phyloP scores from a whole-genome alignment of 495 filamentous ascomycete species.

The Lentithecium fluviatile region DNA sequence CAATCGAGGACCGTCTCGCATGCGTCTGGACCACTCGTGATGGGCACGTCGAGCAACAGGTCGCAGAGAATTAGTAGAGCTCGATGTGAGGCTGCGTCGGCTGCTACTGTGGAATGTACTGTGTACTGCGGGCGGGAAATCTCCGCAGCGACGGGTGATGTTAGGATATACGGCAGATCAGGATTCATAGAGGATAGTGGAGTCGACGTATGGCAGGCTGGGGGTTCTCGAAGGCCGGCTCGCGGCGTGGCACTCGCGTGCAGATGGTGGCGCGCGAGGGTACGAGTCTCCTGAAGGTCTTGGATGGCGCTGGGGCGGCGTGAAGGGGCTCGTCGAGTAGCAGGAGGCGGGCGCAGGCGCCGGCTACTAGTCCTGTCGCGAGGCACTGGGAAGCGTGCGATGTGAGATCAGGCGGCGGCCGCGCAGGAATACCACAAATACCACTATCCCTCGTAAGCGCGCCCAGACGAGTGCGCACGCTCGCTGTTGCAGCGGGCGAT shows the following conservation, averaged over 20 bases:
- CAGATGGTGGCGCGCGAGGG: slow-evolving; percentile 24
- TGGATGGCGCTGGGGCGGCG: slow-evolving; percentile 9
- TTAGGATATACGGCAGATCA: slow-evolving; percentile 31
- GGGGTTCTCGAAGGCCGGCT: slow-evolving; percentile 7
- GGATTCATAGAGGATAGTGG: slow-evolving; percentile 32
- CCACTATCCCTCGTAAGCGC: slow-evolving; percentile 2
- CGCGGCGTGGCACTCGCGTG: slow-evolving; percentile 31
- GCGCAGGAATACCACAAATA: slow-evolving; percentile 7
- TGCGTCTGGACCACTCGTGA: too few species aligned
- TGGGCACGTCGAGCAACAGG: slow-evolving; percentile 13
- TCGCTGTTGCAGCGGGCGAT: slow-evolving; percentile 11
- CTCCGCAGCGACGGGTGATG: slow-evolving; percentile 32
- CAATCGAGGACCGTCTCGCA: slow-evolving; percentile 13
- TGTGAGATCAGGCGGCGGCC: neutral
- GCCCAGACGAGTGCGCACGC: neutral
- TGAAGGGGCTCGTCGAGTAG: slow-evolving; percentile 5
- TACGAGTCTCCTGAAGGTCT: slow-evolving; percentile 26
- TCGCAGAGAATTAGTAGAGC: slow-evolving; percentile 15
- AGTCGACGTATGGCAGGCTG: slow-evolving; percentile 27
- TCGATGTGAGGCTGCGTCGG: too few species aligned
- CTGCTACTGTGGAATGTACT: slow-evolving; percentile 15
- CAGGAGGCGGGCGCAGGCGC: slow-evolving; percentile 2
- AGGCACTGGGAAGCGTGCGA: neutral
- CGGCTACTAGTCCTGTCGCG: neutral
- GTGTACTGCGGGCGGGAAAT: slow-evolving; percentile 21